Base-by-base conservation (phyloP, 176 grass and related monocot species). In the Otatea glauca region DNA sequence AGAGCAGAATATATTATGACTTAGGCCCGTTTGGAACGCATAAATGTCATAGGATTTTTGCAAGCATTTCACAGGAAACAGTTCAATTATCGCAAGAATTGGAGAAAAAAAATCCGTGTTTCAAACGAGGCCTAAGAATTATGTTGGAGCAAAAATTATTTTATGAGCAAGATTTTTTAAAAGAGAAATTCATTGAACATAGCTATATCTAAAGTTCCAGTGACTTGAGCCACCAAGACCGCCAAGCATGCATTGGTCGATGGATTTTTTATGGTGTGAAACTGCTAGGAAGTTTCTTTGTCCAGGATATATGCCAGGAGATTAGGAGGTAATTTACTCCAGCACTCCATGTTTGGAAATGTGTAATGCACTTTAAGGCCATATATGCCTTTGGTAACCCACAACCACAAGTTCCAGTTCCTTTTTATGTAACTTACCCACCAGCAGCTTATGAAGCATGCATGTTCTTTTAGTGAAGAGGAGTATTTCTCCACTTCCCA, bases 261-360 rank as follows among this genome's bases (percentile, higher is more conserved):
- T n/a, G 58, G 64, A 67, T 58, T 53, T 51, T 14, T 50, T 39
- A 32, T 43, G 37, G 24, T 42, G 39, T 68, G 75, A 49, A 83
- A 49, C n/a, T 88, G 8, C 43, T 6, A 32, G 41, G 21, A 53
- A 53, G 27, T 71, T 78, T 83, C 34, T 50, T 48, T 45, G 38
- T 58, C 10, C 59, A 18, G 17, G 44, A 78, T 60, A 80, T 60
- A 68, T 69, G 61, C 70, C 69, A 62, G 45, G 70, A 76, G 70
- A 74, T 70, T 3, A 51, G 76, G 70, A 76, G 17, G 82, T 76
- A 85, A 70, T 80, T 81, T 81, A 55, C 82, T 24, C 17, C 43
- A 32, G 27, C 69, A 29, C 76, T 8, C 48, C 42, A 67, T 71
- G 73, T 58, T 18, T 41, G 49, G 66, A 70, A 56, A 64, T 70